These are phyloP conservation scores for Lophium mytilinum DNA, from an alignment of 495 filamentous ascomycete species.

Conservation along the genomic window DNA sequence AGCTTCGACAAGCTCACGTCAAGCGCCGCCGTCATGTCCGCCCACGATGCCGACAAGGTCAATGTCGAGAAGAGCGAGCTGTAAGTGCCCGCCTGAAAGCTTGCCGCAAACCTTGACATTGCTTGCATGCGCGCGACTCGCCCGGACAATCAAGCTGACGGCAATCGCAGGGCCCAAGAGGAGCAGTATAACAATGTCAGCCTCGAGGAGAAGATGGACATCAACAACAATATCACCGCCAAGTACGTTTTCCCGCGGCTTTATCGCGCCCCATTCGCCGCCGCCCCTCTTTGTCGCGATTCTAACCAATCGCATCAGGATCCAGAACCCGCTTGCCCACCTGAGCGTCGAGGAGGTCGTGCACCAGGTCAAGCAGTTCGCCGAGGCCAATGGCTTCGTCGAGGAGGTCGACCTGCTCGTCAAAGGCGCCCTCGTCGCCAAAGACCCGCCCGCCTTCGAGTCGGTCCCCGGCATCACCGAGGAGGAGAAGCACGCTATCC, in stretches of 20 bases:
- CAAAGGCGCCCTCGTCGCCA: constrained; percentile 49
- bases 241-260: not conserved
- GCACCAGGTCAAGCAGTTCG: constrained; percentile 45
- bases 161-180: not conserved
- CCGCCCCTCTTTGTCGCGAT: not conserved
- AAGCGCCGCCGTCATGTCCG: not conserved
- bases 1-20: not conserved
- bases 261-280: not conserved
- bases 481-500: constrained; percentile 38
- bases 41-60: not conserved
- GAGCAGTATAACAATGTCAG: not conserved
- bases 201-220: not conserved
- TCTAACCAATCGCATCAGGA: not conserved
- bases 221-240: not conserved
- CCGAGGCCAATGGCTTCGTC: constrained; percentile 36
- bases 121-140: not conserved
- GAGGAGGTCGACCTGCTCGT: constrained; percentile 40
- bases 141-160: not conserved
- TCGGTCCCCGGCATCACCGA: constrained; percentile 39
- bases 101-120: not conserved
- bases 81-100: not conserved
- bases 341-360: constrained; percentile 42
- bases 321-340: constrained; percentile 43
- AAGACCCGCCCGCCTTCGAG: constrained; percentile 38
- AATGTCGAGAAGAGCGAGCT: not conserved